These are phyloP conservation scores for Clitopilus hobsonii DNA, from an alignment of 768 basidiomycete genomes.

Conservation along the genomic window DNA sequence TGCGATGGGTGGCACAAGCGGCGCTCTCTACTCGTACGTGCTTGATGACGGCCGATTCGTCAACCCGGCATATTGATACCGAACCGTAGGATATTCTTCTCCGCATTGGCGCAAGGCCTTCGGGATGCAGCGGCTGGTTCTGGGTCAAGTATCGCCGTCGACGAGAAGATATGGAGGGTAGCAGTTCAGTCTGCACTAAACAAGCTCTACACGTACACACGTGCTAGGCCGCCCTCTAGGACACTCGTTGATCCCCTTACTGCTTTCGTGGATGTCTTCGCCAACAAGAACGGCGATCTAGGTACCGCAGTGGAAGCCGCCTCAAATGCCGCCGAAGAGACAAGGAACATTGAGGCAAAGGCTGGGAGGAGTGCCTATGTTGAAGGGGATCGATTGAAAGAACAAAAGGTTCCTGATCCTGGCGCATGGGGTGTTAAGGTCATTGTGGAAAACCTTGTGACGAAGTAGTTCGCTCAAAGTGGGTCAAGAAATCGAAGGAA, in stretches of 20 bases:
- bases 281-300: conserved; percentile 26
- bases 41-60: background rate
- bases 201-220: conserved; percentile 78
- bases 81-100: conserved; percentile 76
- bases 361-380: conserved; percentile 90
- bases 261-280: conserved; percentile 60
- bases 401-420: conserved; percentile 71
- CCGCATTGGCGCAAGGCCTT: conserved; percentile 74
- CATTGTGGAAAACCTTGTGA: conserved; percentile 53
- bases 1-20: conserved; percentile 88
- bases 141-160: conserved; percentile 27
- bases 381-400: conserved; percentile 58
- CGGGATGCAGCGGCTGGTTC: conserved; percentile 30
- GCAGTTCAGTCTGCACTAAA: conserved; percentile 55
- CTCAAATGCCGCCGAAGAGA: conserved; percentile 63
- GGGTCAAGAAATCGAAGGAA: too few species aligned
- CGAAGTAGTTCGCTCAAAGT: conserved; percentile 2
- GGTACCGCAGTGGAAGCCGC: conserved; percentile 56
- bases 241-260: conserved; percentile 91
- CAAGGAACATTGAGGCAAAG: conserved; percentile 74
- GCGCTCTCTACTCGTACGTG: conserved; percentile 85
- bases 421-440: conserved; percentile 89
- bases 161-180: conserved; percentile 51
- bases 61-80: background rate
- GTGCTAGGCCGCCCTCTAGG: conserved; percentile 83